Evolutionary conservation across 768 basidiomycete species (phyloP), one percentile per base, ranked within the genome.

Genomic region (Gyrodon lividus): DNA sequence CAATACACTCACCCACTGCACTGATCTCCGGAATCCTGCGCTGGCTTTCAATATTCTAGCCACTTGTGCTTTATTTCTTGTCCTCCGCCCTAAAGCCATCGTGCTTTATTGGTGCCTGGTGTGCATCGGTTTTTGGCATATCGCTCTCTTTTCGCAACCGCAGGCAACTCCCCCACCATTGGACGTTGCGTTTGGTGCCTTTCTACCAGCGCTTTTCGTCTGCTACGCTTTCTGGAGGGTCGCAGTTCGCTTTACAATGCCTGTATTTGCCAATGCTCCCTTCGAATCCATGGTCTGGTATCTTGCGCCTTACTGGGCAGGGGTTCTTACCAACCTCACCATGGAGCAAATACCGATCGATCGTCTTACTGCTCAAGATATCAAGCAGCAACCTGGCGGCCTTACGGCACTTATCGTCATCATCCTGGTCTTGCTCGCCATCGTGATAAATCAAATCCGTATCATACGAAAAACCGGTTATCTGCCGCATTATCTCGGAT

Each of bases 121-220:
- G 6, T 89, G 82, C 71, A 87, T 89, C 40, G 87, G 90, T 2
- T 93, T 81, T 65, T 94, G 92, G 91, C 90, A 94, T 58, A 74
- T 91, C 48, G 73, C 81, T 0, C 77, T 94, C 35, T 92, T 91
- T 60, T 87, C 87, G 8, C 86, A 92, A 60, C 86, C 87, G 6
- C 79, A 72, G 41, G 75, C 74, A 1, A 75, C 75, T 6, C 86
- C 88, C 31, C 90, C 92, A 5, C 77, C 78, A 23, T 68, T 93
- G 50, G 81, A 86, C 49, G 72, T 74, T n/a, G 88, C 82, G 6
- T 92, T 94, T 57, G 80, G 78, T 26, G 78, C 80, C 5, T 94
- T 94, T 71, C 74, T 94, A 8, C 91, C 92, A 0, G 68, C 79
- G 0, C 74, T 94, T 19, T 93, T 92, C 59, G 80, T 92, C 48